phyloP scores from a whole-genome alignment of 129 eudicot species.

The Chrysanthemum makinoi region DNA sequence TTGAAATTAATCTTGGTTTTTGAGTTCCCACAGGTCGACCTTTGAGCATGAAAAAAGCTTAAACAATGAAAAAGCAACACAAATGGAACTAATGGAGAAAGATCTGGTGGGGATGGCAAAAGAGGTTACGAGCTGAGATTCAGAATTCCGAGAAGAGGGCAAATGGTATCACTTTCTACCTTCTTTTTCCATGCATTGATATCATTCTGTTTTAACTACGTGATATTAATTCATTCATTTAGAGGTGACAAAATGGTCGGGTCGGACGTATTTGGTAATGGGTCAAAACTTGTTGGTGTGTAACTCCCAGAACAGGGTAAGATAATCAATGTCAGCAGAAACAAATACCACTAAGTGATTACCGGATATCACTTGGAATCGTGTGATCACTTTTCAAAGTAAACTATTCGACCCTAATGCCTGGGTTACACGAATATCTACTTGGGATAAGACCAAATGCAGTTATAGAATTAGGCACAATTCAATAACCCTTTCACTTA shows the following conservation, averaged over 20 bases:
- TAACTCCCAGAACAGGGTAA: no score
- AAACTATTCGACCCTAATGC: no score
- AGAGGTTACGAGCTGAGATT: conserved; percentile 62
- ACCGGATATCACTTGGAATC: no score
- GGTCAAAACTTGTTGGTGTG: no score
- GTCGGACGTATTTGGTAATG: no score
- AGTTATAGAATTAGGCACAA: no score
- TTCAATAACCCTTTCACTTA: no score
- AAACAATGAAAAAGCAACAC: conserved; percentile 63
- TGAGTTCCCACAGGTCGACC: conserved; percentile 39
- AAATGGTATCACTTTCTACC: conserved; percentile 43
- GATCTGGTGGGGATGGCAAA: conserved; percentile 56
- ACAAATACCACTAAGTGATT: no score
- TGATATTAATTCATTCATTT: neutral
- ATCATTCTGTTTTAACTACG: neutral
- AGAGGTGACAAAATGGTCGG: neutral
- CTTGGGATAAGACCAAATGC: no score
- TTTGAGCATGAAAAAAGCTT: conserved; percentile 66
- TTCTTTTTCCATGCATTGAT: neutral
- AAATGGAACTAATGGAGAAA: conserved; percentile 69
- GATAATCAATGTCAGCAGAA: no score
- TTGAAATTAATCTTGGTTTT: conserved; percentile 13
- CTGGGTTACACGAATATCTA: no score
- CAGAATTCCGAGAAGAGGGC: conserved; percentile 60
- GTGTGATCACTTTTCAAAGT: no score